phyloP scores from a whole-genome alignment of 2,329 filamentous ascomycete genomes.

The Alternaria sp. region DNA sequence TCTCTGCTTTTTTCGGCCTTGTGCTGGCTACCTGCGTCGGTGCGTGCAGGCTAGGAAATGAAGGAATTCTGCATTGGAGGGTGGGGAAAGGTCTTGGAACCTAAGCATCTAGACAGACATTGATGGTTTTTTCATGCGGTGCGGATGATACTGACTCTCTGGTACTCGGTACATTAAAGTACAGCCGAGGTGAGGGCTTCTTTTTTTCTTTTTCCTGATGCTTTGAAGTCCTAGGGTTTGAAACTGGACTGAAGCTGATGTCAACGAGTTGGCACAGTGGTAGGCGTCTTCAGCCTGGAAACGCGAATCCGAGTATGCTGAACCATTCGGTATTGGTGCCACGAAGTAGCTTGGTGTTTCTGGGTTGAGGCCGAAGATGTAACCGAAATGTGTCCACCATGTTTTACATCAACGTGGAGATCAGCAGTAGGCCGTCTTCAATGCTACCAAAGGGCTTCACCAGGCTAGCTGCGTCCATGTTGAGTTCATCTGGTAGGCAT shows the following conservation, averaged over 20 bases:
- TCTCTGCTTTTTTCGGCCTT: neutral
- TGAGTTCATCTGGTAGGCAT: too few species aligned
- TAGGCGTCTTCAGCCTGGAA: neutral
- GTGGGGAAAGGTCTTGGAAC: neutral
- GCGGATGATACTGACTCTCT: neutral
- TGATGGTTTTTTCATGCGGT: neutral
- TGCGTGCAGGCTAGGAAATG: constrained; percentile 1
- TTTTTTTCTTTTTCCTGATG: neutral
- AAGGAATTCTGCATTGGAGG: neutral
- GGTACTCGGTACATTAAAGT: neutral
- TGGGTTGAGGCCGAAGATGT: neutral
- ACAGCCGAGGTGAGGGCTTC: neutral
- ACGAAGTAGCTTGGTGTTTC: neutral
- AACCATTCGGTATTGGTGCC: neutral
- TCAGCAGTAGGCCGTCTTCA: neutral
- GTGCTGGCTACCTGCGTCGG: neutral
- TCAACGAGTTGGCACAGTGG: neutral
- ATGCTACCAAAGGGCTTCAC: neutral
- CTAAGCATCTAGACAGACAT: neutral
- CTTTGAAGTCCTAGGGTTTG: neutral
- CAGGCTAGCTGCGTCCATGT: too few species aligned
- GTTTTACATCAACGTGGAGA: neutral
- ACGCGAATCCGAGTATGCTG: neutral
- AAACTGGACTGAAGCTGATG: neutral
- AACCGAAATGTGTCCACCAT: neutral